Conservation (phyloP, 352 stramenopile genomes). For the Phytophthora foliorum region DNA sequence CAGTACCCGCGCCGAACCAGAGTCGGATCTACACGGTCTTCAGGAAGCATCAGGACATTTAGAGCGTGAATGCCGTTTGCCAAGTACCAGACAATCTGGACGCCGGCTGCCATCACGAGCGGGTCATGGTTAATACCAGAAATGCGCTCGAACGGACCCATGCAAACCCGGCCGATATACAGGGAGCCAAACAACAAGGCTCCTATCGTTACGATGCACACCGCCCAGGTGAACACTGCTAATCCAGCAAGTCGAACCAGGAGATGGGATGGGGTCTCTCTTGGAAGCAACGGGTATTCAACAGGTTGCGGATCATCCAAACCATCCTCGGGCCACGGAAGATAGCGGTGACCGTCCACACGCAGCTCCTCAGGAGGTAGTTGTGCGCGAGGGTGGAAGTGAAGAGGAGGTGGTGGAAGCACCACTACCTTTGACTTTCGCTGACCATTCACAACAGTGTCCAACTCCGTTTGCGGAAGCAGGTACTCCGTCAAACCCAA, state of each 20-base stretch:
- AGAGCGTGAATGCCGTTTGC: slow-evolving; percentile 73
- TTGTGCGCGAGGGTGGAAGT: slow-evolving; percentile 82
- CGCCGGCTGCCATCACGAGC: slow-evolving; percentile 74
- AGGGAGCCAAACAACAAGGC: slow-evolving; percentile 76
- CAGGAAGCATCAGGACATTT: slow-evolving; percentile 63
- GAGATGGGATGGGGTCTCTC: slow-evolving; percentile 62
- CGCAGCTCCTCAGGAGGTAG: slow-evolving; percentile 77
- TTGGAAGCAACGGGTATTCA: slow-evolving; percentile 79
- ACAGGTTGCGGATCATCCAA: slow-evolving; percentile 71
- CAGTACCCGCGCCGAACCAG: slow-evolving; percentile 75
- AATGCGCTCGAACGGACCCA: slow-evolving; percentile 75
- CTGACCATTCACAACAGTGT: slow-evolving; percentile 45
- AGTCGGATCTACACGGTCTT: slow-evolving; percentile 67
- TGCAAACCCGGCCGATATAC: slow-evolving; percentile 70
- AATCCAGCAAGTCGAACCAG: slow-evolving; percentile 62
- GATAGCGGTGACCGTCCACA: slow-evolving; percentile 76
- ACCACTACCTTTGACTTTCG: slow-evolving; percentile 50
- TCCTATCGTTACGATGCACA: slow-evolving; percentile 70
- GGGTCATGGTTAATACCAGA: slow-evolving; percentile 80
- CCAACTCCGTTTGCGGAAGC: slow-evolving; percentile 62
- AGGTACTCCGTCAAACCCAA: slow-evolving; percentile 80
- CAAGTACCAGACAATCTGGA: slow-evolving; percentile 83
- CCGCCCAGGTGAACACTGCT: slow-evolving; percentile 64
- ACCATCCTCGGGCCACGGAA: slow-evolving; percentile 88
- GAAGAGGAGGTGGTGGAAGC: slow-evolving; percentile 74